Conservation (phyloP, 2,329 filamentous ascomycete genomes). For the Byssothecium circinans region DNA sequence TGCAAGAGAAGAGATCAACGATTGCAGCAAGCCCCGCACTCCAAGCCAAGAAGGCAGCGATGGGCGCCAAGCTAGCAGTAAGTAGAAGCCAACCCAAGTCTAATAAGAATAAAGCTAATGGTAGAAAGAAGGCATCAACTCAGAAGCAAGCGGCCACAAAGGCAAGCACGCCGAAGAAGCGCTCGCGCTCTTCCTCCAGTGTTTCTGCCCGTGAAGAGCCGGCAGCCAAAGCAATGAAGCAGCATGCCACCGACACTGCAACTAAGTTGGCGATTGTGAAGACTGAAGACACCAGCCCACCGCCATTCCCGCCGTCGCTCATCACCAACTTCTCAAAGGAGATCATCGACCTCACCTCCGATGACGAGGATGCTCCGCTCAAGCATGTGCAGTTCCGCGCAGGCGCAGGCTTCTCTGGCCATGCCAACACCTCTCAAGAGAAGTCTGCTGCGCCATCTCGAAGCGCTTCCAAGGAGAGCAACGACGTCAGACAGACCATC, state of each 20-base stretch:
- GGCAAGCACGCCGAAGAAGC: neutral
- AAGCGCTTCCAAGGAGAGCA: no score
- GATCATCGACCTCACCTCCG: neutral
- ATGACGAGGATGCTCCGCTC: neutral
- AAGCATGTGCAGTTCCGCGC: no score
- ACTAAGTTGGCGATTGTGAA: neutral
- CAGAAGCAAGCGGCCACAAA: neutral
- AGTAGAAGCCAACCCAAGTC: no score
- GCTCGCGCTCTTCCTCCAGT: neutral
- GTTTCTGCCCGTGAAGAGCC: neutral
- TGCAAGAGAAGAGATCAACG: no score
- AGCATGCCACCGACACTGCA: neutral
- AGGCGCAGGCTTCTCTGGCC: neutral
- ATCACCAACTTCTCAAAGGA: neutral
- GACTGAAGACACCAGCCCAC: neutral
- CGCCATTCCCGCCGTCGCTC: neutral
- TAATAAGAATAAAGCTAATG: no score
- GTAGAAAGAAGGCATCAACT: neutral
- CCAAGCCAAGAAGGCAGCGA: no score
- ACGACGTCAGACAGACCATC: no score
- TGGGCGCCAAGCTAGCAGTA: no score
- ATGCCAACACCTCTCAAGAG: neutral
- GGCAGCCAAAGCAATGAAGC: neutral
- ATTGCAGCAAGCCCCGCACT: no score
- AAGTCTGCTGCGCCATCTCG: no score